Conservation (phyloP, 768 basidiomycete species). For the Leucocoprinus sp. region DNA sequence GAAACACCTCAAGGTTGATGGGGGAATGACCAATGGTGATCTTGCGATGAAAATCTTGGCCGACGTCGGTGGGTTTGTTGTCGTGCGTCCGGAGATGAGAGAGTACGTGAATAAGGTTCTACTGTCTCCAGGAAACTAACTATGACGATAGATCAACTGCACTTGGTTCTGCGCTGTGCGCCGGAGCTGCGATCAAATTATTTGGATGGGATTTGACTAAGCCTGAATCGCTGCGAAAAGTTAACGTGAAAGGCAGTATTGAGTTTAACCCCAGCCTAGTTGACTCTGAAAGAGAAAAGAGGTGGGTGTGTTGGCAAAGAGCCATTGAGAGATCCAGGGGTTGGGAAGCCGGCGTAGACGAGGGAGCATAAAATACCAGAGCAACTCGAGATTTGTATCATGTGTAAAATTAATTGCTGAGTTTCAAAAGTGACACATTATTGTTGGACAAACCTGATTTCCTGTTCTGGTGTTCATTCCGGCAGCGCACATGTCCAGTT, state of each 20-base stretch:
- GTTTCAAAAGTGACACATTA: constrained; percentile 8
- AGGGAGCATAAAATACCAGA: constrained; percentile 8
- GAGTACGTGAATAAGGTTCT: constrained; percentile 52
- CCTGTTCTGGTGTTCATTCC: not conserved
- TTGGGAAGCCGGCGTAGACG: constrained; percentile 63
- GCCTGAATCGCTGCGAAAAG: constrained; percentile 75
- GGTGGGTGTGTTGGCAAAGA: constrained; percentile 78
- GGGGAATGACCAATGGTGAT: constrained; percentile 97
- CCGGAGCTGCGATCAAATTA: constrained; percentile 77
- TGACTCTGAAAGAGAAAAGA: constrained; percentile 48
- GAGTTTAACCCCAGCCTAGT: constrained; percentile 55
- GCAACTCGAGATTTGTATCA: constrained; percentile 1
- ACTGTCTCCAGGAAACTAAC: not conserved
- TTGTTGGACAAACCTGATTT: constrained; percentile 1
- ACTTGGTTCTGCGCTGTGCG: constrained; percentile 88
- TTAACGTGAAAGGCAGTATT: constrained; percentile 78
- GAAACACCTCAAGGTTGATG: constrained; percentile 88
- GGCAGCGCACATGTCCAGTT: constrained; percentile 54
- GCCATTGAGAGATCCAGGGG: constrained; percentile 78
- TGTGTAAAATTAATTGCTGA: constrained; percentile 8
- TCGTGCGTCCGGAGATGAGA: constrained; percentile 92
- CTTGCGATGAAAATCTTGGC: constrained; percentile 81
- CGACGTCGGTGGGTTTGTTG: constrained; percentile 86
- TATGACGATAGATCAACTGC: constrained; percentile 72
- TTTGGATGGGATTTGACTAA: constrained; percentile 88